phyloP scores from a whole-genome alignment of 768 basidiomycete species.

The Daedaleopsis nitida region DNA sequence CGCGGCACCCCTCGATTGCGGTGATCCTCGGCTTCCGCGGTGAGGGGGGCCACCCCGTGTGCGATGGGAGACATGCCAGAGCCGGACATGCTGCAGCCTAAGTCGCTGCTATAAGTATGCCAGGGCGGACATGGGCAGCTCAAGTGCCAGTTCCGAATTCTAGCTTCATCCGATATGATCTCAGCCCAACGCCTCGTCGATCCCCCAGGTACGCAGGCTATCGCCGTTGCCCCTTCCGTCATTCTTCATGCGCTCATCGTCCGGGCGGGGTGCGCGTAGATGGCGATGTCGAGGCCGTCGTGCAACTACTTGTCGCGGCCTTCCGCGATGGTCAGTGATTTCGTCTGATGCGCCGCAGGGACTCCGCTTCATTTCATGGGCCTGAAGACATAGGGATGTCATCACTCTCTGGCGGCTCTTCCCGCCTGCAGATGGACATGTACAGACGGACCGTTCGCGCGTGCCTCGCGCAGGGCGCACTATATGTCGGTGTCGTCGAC shows the following conservation, averaged over 20 bases:
- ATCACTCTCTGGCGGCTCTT: slow-evolving; percentile 15
- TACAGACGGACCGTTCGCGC: slow-evolving; percentile 11
- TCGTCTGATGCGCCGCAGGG: neutral
- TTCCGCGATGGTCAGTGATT: slow-evolving; percentile 22
- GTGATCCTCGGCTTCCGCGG: slow-evolving; percentile 21
- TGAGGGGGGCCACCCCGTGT: neutral
- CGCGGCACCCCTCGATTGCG: slow-evolving; percentile 1
- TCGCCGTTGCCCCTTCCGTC: slow-evolving; percentile 3
- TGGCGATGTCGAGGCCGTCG: slow-evolving; percentile 20
- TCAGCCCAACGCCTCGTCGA: slow-evolving; percentile 17
- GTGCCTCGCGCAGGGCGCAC: slow-evolving; percentile 9
- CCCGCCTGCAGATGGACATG: slow-evolving; percentile 8
- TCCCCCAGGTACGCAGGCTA: slow-evolving; percentile 20
- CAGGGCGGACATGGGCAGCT: neutral
- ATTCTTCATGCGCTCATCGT: neutral
- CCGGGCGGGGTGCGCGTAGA: slow-evolving; percentile 11
- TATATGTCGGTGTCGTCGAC: slow-evolving; percentile 12
- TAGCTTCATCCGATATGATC: slow-evolving; percentile 4
- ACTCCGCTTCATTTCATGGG: neutral
- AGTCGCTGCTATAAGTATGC: slow-evolving; percentile 8
- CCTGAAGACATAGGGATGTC: slow-evolving; percentile 16
- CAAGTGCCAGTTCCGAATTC: neutral
- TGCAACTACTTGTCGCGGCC: slow-evolving; percentile 20
- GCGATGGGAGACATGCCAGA: slow-evolving; percentile 1
- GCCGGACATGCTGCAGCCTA: slow-evolving; percentile 3